phyloP scores from a whole-genome alignment of 2,329 filamentous ascomycete species.

The Zymoseptoria passerinii region DNA sequence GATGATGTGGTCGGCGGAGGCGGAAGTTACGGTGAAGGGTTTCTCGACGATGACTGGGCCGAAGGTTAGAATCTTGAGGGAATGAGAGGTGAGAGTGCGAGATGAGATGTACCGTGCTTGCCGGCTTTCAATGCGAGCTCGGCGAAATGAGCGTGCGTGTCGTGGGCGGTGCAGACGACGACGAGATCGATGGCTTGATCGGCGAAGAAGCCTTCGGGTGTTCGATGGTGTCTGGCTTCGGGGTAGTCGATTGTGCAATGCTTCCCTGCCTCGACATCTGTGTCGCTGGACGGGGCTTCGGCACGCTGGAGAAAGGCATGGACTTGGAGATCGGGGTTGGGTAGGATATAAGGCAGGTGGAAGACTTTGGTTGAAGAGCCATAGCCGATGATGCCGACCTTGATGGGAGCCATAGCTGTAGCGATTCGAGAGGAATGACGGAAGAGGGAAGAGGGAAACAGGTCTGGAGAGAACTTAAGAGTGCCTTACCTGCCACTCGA shows the following conservation, averaged over 20 bases:
- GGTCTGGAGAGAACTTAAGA: not conserved
- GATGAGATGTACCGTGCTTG: conserved; percentile 30
- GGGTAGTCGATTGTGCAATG: conserved; percentile 46
- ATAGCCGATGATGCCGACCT: conserved; percentile 45
- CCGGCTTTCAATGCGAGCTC: conserved; percentile 29
- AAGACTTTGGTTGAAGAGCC: conserved; percentile 43
- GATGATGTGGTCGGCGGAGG: conserved; percentile 30
- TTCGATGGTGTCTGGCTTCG: conserved; percentile 29
- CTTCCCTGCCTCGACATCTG: conserved; percentile 26
- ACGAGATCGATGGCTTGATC: conserved; percentile 30
- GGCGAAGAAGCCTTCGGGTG: conserved; percentile 29
- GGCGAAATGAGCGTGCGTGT: conserved; percentile 27
- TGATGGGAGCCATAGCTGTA: conserved; percentile 29
- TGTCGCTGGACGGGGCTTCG: conserved; percentile 28
- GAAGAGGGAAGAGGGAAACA: not conserved
- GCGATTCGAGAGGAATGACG: not conserved
- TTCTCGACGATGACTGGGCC: conserved; percentile 34
- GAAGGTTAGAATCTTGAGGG: not conserved
- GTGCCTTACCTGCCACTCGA: not conserved
- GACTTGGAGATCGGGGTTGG: conserved; percentile 40
- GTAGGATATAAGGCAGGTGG: conserved; percentile 44
- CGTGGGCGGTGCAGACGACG: conserved; percentile 29
- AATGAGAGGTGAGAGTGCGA: not conserved
- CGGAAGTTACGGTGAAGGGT: conserved; percentile 29
- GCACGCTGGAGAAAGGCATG: conserved; percentile 44